Evolutionary conservation across 1,284 basidiomycete genomes (phyloP), one percentile per base, ranked within the genome.

Genomic region (Mycosarcoma maydis): DNA sequence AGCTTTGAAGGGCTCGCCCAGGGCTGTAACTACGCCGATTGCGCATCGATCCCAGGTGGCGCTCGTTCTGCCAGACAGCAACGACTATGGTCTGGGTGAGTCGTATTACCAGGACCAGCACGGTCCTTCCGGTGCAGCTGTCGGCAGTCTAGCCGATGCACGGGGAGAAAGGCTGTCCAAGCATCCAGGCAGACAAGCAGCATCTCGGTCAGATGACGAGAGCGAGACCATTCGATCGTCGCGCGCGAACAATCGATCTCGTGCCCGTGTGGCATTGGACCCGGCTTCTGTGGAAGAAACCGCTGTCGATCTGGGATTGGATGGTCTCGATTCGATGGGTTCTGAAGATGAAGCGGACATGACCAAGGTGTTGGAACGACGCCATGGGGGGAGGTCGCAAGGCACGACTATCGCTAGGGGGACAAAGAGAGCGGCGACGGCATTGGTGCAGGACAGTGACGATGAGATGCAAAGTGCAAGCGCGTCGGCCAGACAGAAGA

Each of bases 71-170:
- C 51, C 57, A 6, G 59, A 73, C 36, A 48, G 53, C 20, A 50
- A 61, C 26, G 59, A 71, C 33, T 71, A 62, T 32, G 72, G 68
- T 3, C 24, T 62, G 11, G 72, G 72, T 13, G 42, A 46, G 16
- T 42, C 49, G 13, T 71, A 62, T 36, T 59, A 48, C 51, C 48
- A 61, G 17, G 47, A 41, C 0, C 24, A 54, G 29, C 42, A 33
- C 7, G 43, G n/a, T n/a, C n/a, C n/a, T n/a, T n/a, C 51, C 6
- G 42, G 7, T 38, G 23, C 40, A 22, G 39, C 32, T 10, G 36
- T 41, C 7, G 47, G 34, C 6, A 29, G 23, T 16, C 23, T 30
- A 4, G 8, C 36, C 26, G 27, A 3, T 20, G 45, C 37, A 27
- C 45, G 36, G 2, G 36, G 46, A 10, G 41, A 8, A 10, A 27